Conservation (phyloP, 169 alveolate species). For the Plasmodium cynomolgi region DNA sequence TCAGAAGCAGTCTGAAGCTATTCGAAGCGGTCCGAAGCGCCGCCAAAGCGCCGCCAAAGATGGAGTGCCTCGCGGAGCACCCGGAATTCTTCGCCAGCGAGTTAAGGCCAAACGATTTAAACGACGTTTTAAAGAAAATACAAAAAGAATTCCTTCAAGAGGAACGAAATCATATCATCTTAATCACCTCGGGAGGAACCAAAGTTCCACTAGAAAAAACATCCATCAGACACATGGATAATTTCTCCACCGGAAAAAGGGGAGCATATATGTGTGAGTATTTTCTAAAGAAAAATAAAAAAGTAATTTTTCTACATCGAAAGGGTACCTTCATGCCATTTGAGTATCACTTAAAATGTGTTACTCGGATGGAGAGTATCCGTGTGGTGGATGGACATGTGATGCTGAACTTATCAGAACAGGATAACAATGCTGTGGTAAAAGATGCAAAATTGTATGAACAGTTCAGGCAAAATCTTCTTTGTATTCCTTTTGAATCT, state of each 20-base stretch:
- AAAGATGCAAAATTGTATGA: constrained; percentile 8
- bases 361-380: constrained; percentile 1
- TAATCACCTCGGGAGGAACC: constrained; percentile 93
- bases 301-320: constrained; percentile 48
- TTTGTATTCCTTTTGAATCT: constrained; percentile 78
- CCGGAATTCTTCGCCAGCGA: constrained; percentile 21
- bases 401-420: neutral
- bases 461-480: constrained; percentile 16
- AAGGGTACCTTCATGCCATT: constrained; percentile 50
- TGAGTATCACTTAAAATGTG: constrained; percentile 20
- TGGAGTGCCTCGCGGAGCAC: constrained; percentile 8
- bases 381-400: neutral
- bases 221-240: constrained; percentile 89
- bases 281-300: constrained; percentile 33
- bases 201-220: constrained; percentile 90
- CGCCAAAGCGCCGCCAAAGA: neutral
- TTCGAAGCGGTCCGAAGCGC: neutral
- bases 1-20: too few species aligned
- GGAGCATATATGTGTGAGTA: constrained; percentile 90
- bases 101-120: constrained; percentile 14
- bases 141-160: neutral
- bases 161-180: neutral
- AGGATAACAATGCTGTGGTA: neutral
- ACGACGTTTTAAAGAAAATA: constrained; percentile 1
- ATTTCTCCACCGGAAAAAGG: constrained; percentile 90